Evolutionary conservation across 1,284 basidiomycete genomes (phyloP).

Genomic region (Porogramme epimiltina): DNA sequence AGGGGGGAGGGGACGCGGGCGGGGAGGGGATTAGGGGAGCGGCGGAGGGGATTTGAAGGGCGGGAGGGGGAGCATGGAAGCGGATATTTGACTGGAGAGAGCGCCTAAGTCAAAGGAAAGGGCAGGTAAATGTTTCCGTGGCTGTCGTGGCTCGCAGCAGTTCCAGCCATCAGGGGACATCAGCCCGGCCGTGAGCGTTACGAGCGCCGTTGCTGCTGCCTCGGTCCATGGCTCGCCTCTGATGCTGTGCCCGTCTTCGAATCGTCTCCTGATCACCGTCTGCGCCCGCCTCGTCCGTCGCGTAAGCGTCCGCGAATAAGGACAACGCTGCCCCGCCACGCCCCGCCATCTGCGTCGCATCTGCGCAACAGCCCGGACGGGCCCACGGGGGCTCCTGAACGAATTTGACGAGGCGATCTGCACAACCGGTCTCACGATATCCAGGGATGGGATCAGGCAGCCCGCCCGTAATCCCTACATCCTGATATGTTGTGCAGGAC

Average conservation of each 20-base stretch:
- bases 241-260: slow-evolving; percentile 2
- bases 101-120: slow-evolving; percentile 22
- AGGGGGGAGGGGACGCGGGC: neutral
- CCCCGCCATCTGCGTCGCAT: neutral
- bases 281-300: slow-evolving; percentile 2
- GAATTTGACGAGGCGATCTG: slow-evolving; percentile 25
- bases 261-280: slow-evolving; percentile 11
- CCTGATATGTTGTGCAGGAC: neutral
- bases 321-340: no score
- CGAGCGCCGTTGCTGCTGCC: slow-evolving; percentile 19
- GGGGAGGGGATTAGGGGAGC: neutral
- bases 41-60: slow-evolving; percentile 16
- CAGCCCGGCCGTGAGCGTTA: slow-evolving; percentile 18
- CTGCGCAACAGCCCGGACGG: no score
- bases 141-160: slow-evolving; percentile 10
- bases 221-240: neutral
- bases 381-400: no score
- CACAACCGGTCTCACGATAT: slow-evolving; percentile 18
- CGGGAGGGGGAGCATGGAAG: slow-evolving; percentile 13
- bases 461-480: no score
- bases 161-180: slow-evolving; percentile 12
- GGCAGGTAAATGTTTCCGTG: slow-evolving; percentile 8
- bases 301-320: neutral
- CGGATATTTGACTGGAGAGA: slow-evolving; percentile 21
- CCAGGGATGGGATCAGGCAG: slow-evolving; percentile 1